Conservation (phyloP, 2,329 filamentous ascomycete species). For the Chalaropsis ovoidea region DNA sequence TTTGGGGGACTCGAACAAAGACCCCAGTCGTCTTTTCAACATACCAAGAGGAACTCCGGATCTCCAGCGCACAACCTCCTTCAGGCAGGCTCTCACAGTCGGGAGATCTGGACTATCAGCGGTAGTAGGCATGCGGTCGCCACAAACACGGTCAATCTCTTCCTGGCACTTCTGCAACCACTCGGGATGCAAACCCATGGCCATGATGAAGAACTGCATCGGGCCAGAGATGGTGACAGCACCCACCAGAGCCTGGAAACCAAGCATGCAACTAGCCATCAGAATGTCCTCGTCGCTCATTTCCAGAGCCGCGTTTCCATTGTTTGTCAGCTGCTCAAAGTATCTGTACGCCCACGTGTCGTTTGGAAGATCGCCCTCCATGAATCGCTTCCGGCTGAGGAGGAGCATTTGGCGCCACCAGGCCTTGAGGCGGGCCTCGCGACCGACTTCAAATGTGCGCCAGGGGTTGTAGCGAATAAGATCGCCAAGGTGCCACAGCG, state of each 20-base stretch:
- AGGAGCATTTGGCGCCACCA: slow-evolving; percentile 41
- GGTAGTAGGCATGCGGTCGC: slow-evolving; percentile 43
- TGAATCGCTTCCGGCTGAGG: slow-evolving; percentile 36
- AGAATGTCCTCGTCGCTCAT: slow-evolving; percentile 38
- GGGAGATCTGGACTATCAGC: slow-evolving; percentile 43
- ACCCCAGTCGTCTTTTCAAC: slow-evolving; percentile 25
- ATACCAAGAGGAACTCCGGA: slow-evolving; percentile 45
- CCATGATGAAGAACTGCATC: slow-evolving; percentile 44
- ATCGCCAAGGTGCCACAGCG: slow-evolving; percentile 39
- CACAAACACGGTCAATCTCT: slow-evolving; percentile 48
- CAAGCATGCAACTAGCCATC: slow-evolving; percentile 43
- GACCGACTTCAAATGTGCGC: slow-evolving; percentile 38
- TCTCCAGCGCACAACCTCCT: slow-evolving; percentile 50
- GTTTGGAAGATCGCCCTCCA: slow-evolving; percentile 34
- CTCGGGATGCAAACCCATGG: slow-evolving; percentile 43
- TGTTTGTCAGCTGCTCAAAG: slow-evolving; percentile 36
- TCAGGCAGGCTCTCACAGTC: slow-evolving; percentile 45
- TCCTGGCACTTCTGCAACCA: slow-evolving; percentile 46
- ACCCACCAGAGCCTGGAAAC: slow-evolving; percentile 43
- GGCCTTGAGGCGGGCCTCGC: slow-evolving; percentile 37
- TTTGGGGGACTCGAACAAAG: not conserved
- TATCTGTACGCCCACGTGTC: slow-evolving; percentile 44
- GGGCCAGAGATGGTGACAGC: slow-evolving; percentile 43
- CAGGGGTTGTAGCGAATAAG: slow-evolving; percentile 38
- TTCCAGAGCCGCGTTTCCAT: slow-evolving; percentile 35